These are phyloP conservation scores for Pugionium cornutum DNA, from an alignment of 345 rosid genomes.

Conservation along the genomic window DNA sequence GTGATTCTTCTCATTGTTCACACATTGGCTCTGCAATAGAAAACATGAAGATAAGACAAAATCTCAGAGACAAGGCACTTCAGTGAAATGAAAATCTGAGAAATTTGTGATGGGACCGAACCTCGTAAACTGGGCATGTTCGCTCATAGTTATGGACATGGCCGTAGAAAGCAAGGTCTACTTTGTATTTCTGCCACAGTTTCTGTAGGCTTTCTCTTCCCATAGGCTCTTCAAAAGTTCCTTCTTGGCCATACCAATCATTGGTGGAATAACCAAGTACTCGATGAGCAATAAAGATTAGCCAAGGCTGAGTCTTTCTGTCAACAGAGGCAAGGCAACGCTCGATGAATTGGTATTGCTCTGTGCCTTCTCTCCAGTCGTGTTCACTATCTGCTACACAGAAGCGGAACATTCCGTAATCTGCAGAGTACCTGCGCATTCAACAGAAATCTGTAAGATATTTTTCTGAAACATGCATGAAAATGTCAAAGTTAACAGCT, in stretches of 20 bases:
- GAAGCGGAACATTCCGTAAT: constrained; percentile 81
- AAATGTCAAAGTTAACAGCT: constrained; percentile 7
- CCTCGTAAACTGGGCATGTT: constrained; percentile 79
- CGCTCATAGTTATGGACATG: constrained; percentile 87
- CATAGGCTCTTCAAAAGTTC: constrained; percentile 70
- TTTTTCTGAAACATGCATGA: neutral
- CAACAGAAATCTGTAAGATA: neutral
- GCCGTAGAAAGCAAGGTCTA: constrained; percentile 76
- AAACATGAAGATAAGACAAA: constrained; percentile 2
- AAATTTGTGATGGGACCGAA: constrained; percentile 21
- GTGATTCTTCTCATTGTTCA: constrained; percentile 51
- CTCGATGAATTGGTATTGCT: constrained; percentile 67
- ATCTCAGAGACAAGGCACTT: constrained; percentile 17
- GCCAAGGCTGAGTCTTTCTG: constrained; percentile 83
- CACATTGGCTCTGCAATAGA: constrained; percentile 66
- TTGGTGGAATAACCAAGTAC: constrained; percentile 71
- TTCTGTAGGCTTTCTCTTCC: constrained; percentile 76
- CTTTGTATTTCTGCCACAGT: constrained; percentile 87
- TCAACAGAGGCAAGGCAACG: constrained; percentile 68
- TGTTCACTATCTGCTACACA: constrained; percentile 80
- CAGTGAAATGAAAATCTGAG: neutral
- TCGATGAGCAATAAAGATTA: constrained; percentile 74
- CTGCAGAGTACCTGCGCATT: constrained; percentile 59
- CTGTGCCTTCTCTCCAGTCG: constrained; percentile 82
- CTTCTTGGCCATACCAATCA: constrained; percentile 54